Conservation (phyloP, 352 stramenopile species). For the Blastocystis sp. region DNA sequence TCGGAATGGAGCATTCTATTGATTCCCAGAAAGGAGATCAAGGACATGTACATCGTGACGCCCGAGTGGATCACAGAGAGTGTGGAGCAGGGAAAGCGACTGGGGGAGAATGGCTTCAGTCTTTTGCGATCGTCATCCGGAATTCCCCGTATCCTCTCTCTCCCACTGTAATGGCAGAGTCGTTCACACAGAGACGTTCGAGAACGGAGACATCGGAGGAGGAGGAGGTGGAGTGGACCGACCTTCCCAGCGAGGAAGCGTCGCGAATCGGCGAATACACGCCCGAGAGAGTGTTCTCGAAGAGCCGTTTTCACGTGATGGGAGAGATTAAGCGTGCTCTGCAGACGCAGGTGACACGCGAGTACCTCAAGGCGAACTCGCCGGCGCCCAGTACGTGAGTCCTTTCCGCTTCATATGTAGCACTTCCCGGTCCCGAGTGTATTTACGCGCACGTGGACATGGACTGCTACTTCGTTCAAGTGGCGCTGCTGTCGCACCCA, state of each 20-base stretch:
- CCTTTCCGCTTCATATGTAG: not conserved
- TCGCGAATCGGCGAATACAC: not conserved
- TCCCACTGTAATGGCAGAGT: not conserved
- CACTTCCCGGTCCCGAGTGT: not conserved
- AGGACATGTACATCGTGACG: constrained; percentile 4
- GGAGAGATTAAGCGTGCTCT: constrained; percentile 20
- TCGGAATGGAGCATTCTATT: not conserved
- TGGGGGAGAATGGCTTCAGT: not conserved
- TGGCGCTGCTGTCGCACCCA: not conserved
- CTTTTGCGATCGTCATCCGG: not conserved
- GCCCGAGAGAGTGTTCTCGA: not conserved
- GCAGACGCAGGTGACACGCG: not conserved
- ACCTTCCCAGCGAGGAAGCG: not conserved
- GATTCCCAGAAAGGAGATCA: not conserved
- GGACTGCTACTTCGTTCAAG: constrained; percentile 54
- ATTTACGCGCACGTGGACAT: constrained; percentile 51
- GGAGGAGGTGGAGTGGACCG: not conserved
- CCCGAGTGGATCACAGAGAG: constrained; percentile 48
- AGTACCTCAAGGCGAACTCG: not conserved
- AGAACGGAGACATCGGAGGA: not conserved
- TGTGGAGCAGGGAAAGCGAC: constrained; percentile 14
- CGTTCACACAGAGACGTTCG: not conserved
- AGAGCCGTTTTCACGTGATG: constrained; percentile 55
- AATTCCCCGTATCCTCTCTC: not conserved
- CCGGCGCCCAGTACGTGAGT: not conserved